These are phyloP conservation scores for Schizosaccharomyces lindneri DNA, from an alignment of 805 yeast genomes.

Conservation along the genomic window DNA sequence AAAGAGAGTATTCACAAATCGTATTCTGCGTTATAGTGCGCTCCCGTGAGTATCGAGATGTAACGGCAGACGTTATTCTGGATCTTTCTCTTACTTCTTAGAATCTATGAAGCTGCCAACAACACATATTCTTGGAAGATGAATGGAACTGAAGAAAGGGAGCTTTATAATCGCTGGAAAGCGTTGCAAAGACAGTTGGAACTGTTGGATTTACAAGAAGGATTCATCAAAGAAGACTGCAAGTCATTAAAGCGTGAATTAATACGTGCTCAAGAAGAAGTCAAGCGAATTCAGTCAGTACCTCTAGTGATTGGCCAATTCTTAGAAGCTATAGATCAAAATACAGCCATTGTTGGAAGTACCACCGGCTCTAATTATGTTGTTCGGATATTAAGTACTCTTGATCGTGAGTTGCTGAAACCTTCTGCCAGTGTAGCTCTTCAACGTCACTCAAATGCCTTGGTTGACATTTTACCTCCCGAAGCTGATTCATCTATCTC, in stretches of 20 bases:
- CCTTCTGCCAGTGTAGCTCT: constrained; percentile 89
- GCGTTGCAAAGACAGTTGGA: constrained; percentile 78
- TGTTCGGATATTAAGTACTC: constrained; percentile 77
- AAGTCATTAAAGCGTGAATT: constrained; percentile 87
- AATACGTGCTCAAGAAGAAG: constrained; percentile 94
- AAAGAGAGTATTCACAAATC: no score
- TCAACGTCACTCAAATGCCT: constrained; percentile 93
- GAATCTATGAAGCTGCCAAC: background rate
- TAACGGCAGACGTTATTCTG: background rate
- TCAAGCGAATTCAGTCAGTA: constrained; percentile 86
- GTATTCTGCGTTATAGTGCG: background rate
- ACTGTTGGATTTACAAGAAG: constrained; percentile 67
- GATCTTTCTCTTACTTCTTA: background rate
- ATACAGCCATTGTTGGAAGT: constrained; percentile 86
- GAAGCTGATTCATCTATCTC: constrained; percentile 95
- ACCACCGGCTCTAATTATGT: constrained; percentile 96
- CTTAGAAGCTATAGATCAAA: constrained; percentile 87
- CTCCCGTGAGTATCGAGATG: background rate
- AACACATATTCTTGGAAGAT: background rate
- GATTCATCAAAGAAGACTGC: constrained; percentile 91
- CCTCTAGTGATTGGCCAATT: constrained; percentile 97
- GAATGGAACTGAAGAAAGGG: constrained; percentile 13
- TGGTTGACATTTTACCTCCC: constrained; percentile 92
- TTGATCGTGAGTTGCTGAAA: constrained; percentile 81
- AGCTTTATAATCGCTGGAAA: constrained; percentile 64